Percentiles rank a stretch among this genome's conserved stretches.
Conservation (phyloP, 768 basidiomycete genomes). For the Tulasnella sp. region DNA sequence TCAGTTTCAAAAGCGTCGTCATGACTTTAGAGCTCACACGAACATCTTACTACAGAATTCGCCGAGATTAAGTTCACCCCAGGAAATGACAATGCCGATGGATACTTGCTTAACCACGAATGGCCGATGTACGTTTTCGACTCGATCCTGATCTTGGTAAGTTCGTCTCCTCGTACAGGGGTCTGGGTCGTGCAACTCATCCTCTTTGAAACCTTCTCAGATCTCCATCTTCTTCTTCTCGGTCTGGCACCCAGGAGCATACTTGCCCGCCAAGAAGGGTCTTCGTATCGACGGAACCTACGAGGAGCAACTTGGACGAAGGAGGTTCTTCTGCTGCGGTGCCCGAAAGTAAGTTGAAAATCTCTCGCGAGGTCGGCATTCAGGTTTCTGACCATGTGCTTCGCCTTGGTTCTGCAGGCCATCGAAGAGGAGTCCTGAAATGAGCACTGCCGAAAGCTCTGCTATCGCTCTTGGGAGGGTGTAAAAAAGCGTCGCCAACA, state of each 20-base stretch:
- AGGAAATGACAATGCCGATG: conserved; percentile 12
- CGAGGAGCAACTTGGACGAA: background rate
- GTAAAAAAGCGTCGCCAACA: background rate
- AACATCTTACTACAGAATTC: conserved; percentile 19
- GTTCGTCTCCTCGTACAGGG: background rate
- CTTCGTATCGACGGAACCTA: conserved; percentile 26
- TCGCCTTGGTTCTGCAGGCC: background rate
- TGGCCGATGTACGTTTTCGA: conserved; percentile 29
- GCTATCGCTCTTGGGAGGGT: background rate
- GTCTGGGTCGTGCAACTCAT: background rate
- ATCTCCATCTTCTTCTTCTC: conserved; percentile 12
- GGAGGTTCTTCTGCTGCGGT: background rate
- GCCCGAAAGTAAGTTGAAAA: background rate
- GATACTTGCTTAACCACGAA: conserved; percentile 27
- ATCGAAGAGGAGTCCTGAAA: background rate
- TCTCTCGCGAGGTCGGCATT: background rate
- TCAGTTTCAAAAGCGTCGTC: background rate
- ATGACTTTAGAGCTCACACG: background rate
- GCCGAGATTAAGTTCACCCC: conserved; percentile 20
- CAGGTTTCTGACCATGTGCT: background rate
- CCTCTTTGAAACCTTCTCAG: background rate
- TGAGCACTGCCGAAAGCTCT: background rate
- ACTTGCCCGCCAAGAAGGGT: conserved; percentile 26
- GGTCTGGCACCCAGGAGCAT: conserved; percentile 21
- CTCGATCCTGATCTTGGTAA: conserved; percentile 25